Evolutionary conservation across 2,329 filamentous ascomycete genomes (phyloP).

Genomic region (Ceratocystis papillata): DNA sequence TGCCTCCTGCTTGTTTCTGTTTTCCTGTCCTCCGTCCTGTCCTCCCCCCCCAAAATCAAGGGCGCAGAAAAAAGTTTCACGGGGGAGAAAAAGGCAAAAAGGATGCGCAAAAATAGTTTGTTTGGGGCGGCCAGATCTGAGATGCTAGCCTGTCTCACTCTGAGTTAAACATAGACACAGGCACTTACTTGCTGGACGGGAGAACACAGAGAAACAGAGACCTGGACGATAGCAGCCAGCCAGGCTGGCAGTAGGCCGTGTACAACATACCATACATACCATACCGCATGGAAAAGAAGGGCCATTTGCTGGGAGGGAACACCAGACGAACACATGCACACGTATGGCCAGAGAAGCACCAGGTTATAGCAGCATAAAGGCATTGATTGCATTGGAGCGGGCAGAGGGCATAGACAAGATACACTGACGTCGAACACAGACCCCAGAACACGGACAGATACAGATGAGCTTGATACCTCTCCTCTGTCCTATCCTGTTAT

Average conservation of each 20-base stretch:
- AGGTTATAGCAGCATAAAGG: neutral
- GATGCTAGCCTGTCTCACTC: neutral
- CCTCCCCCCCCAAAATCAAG: neutral
- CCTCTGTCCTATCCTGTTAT: neutral
- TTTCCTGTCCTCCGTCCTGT: neutral
- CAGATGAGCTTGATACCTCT: neutral
- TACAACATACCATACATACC: neutral
- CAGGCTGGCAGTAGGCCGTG: neutral
- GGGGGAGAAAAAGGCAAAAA: neutral
- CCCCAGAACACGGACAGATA: neutral
- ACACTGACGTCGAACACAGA: slow-evolving; percentile 3
- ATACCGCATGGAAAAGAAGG: neutral
- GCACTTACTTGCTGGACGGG: neutral
- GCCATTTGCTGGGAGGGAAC: neutral
- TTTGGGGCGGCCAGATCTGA: neutral
- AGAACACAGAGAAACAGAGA: too few relatives aligned
- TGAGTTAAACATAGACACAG: neutral
- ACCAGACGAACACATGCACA: neutral
- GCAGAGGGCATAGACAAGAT: neutral
- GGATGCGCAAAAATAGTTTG: neutral
- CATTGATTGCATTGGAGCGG: neutral
- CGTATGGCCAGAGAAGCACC: neutral
- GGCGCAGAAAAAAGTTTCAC: neutral
- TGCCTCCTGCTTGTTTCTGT: neutral
- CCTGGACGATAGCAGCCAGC: neutral